Conservation (phyloP, 1,284 basidiomycete genomes). For the Agaricales sp. region DNA sequence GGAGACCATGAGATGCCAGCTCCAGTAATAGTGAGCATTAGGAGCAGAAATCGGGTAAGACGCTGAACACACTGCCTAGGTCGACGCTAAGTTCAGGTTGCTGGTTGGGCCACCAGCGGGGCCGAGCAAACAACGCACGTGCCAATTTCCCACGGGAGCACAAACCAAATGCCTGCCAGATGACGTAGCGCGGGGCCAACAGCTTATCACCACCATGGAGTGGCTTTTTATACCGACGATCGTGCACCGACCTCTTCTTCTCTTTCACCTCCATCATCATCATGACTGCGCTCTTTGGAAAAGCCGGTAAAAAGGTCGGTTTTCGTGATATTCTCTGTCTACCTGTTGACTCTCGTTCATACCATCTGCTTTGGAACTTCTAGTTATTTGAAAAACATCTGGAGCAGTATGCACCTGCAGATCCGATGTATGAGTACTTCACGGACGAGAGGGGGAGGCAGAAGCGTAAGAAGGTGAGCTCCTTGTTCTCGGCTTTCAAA, state of each 20-base stretch:
- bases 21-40: no score
- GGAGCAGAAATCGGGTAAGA: no score
- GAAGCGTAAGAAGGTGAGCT: conserved; percentile 58
- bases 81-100: neutral
- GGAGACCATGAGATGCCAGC: no score
- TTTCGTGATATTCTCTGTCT: neutral
- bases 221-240: neutral
- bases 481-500: conserved; percentile 2
- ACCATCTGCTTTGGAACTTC: neutral
- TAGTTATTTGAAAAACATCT: conserved; percentile 51
- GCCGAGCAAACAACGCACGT: neutral
- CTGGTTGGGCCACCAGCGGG: neutral
- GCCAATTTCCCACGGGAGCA: neutral
- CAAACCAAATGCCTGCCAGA: neutral
- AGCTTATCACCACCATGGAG: neutral
- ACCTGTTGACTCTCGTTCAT: neutral
- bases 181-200: neutral
- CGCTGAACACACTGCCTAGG: no score
- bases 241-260: neutral
- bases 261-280: neutral
- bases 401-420: conserved; percentile 55
- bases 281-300: neutral
- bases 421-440: conserved; percentile 77
- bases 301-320: conserved; percentile 1
- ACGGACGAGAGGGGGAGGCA: conserved; percentile 55